Evolutionary conservation across 805 yeast species (phyloP), one percentile per base, ranked within the genome.

Genomic region (Yarrowia deformans): DNA sequence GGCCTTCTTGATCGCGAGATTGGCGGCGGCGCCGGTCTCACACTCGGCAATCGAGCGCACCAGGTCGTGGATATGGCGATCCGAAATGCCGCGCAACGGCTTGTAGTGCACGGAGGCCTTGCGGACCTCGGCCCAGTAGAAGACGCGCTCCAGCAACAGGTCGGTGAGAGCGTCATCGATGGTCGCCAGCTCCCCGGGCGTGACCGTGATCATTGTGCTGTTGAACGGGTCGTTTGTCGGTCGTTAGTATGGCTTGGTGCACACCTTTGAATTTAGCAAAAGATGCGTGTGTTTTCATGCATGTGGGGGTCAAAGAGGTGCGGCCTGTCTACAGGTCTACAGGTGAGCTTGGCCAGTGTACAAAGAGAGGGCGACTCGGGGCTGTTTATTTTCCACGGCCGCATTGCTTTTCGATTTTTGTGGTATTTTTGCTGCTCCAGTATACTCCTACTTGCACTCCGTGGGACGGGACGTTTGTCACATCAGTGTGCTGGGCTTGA

Each of bases 121-220:
- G 23, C 78, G 72, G 13, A 72, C 72, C 35, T 69, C 70, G 32
- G 74, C 71, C 80, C 80, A 78, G 64, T 74, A 78, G 70, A 70
- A 72, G 34, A 75, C 69, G 48, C 71, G 67, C 55, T 75, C 77
- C 18, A 75, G 68, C 37, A 75, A 70, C 43, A 74, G 72, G 71
- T 75, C 77, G 14, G 74, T 75, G 54, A 75, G 71, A 42, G 75
- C 70, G 68, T 75, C 77, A 71, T 75, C 78, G 52, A 75, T 74
- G 60, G 67, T 69, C 34, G 77, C 75, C 67, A 75, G 69, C 48
- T 75, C 75, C 35, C 72, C 70, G 66, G 74, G 73, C 29, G 74
- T 70, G 58, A 74, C 67, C 67, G 70, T 63, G 43, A 63, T 63
- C 68, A 63, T 54, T 18, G 55, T 55, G 46, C 18, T 29, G 46